Evolutionary conservation across 1,139 yeast genomes (phyloP).

Genomic region (Sugiyamaella sp.): DNA sequence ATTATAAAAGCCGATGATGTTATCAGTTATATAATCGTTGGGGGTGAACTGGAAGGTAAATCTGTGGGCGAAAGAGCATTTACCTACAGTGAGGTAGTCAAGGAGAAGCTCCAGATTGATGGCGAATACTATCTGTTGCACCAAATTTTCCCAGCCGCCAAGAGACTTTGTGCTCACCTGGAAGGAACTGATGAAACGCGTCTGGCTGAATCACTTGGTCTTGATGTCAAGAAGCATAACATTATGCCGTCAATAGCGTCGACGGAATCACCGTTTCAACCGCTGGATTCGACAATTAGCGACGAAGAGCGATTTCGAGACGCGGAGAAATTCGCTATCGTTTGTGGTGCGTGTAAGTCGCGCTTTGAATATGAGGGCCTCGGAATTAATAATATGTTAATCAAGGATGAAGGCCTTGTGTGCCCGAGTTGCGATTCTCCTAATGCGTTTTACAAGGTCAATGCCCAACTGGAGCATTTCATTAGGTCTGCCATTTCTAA

Average conservation of each 20-base stretch:
- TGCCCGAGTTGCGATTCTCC: conserved; percentile 63
- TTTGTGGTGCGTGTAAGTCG: conserved; percentile 61
- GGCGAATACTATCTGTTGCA: conserved; percentile 78
- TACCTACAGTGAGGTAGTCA: conserved; percentile 70
- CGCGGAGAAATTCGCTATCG: conserved; percentile 61
- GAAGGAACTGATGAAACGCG: conserved; percentile 85
- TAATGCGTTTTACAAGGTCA: conserved; percentile 57
- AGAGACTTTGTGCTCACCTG: conserved; percentile 80
- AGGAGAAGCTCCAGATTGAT: conserved; percentile 65
- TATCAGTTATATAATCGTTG: conserved; percentile 73
- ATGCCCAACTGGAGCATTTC: conserved; percentile 71
- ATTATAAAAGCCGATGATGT: conserved; percentile 88
- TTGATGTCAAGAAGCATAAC: conserved; percentile 69
- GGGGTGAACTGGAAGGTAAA: conserved; percentile 36
- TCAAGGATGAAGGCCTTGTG: conserved; percentile 39
- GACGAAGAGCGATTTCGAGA: conserved; percentile 83
- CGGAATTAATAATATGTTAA: conserved; percentile 11
- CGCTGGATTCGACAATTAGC: conserved; percentile 78
- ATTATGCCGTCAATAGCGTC: conserved; percentile 27
- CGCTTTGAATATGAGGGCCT: conserved; percentile 76
- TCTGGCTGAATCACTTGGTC: conserved; percentile 74
- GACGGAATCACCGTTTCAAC: conserved; percentile 50
- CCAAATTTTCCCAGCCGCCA: conserved; percentile 90
- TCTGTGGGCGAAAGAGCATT: conserved; percentile 74
- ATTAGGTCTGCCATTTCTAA: conserved; percentile 70